Evolutionary conservation across 1,139 yeast species (phyloP).

Genomic region (Taiozyma onychis): DNA sequence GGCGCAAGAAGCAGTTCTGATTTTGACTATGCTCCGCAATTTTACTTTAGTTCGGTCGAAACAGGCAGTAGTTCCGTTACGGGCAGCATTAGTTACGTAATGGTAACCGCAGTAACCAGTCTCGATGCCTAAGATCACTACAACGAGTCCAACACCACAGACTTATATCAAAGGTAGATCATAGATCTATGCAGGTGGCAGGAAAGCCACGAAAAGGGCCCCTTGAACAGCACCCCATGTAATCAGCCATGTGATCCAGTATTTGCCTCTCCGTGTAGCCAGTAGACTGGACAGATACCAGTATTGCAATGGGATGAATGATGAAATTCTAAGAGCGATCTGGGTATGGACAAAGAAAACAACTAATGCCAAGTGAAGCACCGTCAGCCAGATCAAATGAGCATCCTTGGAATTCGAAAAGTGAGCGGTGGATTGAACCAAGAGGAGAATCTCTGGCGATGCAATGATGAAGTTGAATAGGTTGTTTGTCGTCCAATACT

Average conservation of each 20-base stretch:
- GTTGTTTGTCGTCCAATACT: slow-evolving; percentile 77
- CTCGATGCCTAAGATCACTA: too few relatives aligned
- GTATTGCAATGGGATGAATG: slow-evolving; percentile 68
- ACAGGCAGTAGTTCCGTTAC: too few relatives aligned
- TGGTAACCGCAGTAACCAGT: too few relatives aligned
- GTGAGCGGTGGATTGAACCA: slow-evolving; percentile 25
- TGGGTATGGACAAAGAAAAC: slow-evolving; percentile 77
- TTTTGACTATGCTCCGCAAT: not conserved
- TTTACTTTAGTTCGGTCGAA: too few relatives aligned
- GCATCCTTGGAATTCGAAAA: slow-evolving; percentile 18
- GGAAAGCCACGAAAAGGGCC: slow-evolving; percentile 54
- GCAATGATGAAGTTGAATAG: slow-evolving; percentile 83
- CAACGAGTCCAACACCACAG: too few relatives aligned
- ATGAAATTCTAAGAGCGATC: slow-evolving; percentile 70
- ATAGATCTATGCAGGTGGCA: slow-evolving; percentile 56
- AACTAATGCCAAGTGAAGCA: slow-evolving; percentile 34
- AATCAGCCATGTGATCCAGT: slow-evolving; percentile 38
- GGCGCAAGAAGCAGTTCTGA: not conserved
- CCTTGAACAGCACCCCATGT: slow-evolving; percentile 57
- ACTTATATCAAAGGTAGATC: too few relatives aligned
- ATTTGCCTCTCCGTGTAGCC: slow-evolving; percentile 22
- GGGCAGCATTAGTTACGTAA: too few relatives aligned
- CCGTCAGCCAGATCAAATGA: slow-evolving; percentile 30
- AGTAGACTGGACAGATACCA: slow-evolving; percentile 58
- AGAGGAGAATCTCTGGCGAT: slow-evolving; percentile 51